phyloP scores from a whole-genome alignment of 148 eudicot genomes.

The Nepenthes mirabilis region DNA sequence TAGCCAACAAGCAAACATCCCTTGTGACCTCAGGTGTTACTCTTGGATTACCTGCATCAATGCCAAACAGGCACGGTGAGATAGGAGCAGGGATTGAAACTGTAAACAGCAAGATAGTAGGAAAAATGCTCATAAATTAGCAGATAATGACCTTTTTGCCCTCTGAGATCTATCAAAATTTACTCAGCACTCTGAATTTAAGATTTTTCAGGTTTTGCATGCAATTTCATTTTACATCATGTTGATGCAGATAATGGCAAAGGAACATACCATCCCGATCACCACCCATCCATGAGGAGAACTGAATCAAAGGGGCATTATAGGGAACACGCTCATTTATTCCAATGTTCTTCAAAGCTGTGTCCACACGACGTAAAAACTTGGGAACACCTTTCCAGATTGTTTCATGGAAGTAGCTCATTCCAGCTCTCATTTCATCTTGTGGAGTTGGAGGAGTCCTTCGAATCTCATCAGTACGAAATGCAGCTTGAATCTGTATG shows the following conservation, averaged over 20 bases:
- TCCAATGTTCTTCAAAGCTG: constrained; percentile 13
- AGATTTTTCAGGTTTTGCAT: neutral
- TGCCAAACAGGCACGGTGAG: neutral
- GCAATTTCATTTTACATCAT: neutral
- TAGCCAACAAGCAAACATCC: constrained; percentile 13
- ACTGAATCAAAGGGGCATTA: constrained; percentile 13
- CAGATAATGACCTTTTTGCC: neutral
- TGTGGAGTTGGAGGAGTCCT: constrained; percentile 15
- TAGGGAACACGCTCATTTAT: constrained; percentile 15
- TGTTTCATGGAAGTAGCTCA: constrained; percentile 16
- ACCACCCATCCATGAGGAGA: constrained; percentile 17
- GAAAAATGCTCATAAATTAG: too few species aligned
- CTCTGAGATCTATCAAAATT: neutral
- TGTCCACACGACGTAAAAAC: constrained; percentile 13
- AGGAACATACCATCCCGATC: constrained; percentile 11
- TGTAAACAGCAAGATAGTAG: too few species aligned
- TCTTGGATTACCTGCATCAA: constrained; percentile 10
- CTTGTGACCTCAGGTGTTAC: constrained; percentile 16
- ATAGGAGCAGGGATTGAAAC: too few species aligned
- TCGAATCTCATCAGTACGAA: constrained; percentile 15
- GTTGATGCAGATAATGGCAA: neutral
- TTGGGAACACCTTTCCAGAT: constrained; percentile 16
- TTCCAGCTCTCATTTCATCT: constrained; percentile 17
- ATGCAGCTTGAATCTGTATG: constrained; percentile 13
- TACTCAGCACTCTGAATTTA: neutral